Conservation (phyloP, 2,329 filamentous ascomycete genomes). For the Penicillium sp. region DNA sequence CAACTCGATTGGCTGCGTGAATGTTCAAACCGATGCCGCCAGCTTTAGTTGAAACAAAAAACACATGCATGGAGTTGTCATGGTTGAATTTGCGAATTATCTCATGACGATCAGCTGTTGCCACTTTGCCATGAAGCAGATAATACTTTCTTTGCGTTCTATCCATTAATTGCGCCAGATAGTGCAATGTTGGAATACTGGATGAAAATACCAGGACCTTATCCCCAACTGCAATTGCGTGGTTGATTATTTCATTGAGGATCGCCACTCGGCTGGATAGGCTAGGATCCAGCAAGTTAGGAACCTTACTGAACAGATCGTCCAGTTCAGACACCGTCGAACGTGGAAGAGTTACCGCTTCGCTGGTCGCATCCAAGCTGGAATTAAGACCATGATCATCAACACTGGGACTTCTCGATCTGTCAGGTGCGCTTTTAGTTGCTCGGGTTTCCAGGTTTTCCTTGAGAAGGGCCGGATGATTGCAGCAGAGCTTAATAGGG, state of each 20-base stretch:
- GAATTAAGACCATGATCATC: not conserved
- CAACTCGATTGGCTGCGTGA: constrained; percentile 75
- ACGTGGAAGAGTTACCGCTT: not conserved
- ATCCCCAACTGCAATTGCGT: constrained; percentile 62
- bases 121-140: constrained; percentile 68
- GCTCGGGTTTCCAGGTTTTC: constrained; percentile 43
- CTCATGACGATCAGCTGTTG: constrained; percentile 57
- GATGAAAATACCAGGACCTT: constrained; percentile 81
- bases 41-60: constrained; percentile 78
- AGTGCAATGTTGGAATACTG: constrained; percentile 67
- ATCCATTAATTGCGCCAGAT: constrained; percentile 59
- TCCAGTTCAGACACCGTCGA: constrained; percentile 30
- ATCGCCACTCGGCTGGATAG: constrained; percentile 68
- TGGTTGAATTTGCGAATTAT: constrained; percentile 68
- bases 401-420: too few species aligned
- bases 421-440: constrained; percentile 1
- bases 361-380: not conserved
- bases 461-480: constrained; percentile 56
- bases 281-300: constrained; percentile 42
- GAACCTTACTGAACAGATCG: constrained; percentile 30
- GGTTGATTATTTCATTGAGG: constrained; percentile 66
- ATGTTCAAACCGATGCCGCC: constrained; percentile 84
- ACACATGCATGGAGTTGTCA: constrained; percentile 53
- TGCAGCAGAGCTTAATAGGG: constrained; percentile 55
- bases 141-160: constrained; percentile 48